These are phyloP conservation scores for Boletus rufocinnamomeus DNA, from an alignment of 768 basidiomycete species.

Conservation along the genomic window DNA sequence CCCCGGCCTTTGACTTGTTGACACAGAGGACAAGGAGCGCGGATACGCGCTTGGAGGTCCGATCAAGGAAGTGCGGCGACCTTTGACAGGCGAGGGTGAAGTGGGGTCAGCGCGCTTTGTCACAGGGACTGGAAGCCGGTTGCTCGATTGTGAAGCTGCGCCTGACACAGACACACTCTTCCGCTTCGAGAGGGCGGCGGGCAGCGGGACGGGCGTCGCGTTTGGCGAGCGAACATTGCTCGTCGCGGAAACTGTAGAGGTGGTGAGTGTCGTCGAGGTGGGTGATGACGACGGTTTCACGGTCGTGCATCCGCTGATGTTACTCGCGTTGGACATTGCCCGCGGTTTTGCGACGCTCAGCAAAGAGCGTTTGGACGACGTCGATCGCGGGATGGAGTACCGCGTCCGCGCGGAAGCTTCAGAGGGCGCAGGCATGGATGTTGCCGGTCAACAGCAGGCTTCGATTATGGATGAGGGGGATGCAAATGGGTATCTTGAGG, in stretches of 20 bases:
- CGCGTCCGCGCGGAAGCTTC: constrained; percentile 53
- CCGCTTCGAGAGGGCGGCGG: constrained; percentile 38
- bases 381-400: constrained; percentile 43
- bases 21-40: constrained; percentile 19
- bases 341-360: constrained; percentile 51
- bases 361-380: constrained; percentile 44
- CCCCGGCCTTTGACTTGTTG: constrained; percentile 17
- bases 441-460: constrained; percentile 2
- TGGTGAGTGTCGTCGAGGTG: constrained; percentile 29
- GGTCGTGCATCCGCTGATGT: constrained; percentile 51
- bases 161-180: constrained; percentile 42
- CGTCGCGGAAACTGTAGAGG: constrained; percentile 27
- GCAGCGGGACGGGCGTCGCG: constrained; percentile 48
- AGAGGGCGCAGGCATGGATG: constrained; percentile 43
- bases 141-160: constrained; percentile 35
- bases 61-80: constrained; percentile 30
- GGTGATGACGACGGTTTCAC: constrained; percentile 39
- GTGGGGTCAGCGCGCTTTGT: constrained; percentile 31
- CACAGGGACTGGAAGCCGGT: constrained; percentile 43
- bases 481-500: constrained; percentile 22
- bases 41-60: constrained; percentile 33
- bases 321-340: constrained; percentile 52
- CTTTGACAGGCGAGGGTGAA: constrained; percentile 31
- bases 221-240: constrained; percentile 46
- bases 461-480: neutral